These are phyloP conservation scores for Chenopodium formosanum DNA, from an alignment of 148 eudicot species.

Conservation along the genomic window DNA sequence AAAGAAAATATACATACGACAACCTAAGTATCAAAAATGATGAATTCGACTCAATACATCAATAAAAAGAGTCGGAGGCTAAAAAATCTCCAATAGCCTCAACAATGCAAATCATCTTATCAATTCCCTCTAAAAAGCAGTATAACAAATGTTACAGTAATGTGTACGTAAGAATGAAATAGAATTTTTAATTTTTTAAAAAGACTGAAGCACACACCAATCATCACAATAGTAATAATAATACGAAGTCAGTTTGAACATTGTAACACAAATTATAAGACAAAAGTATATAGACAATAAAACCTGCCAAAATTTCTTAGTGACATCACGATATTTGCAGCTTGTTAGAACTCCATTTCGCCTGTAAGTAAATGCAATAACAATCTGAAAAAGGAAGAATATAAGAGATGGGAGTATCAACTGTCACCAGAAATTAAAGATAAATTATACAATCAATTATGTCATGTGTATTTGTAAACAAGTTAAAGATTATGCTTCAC, in stretches of 20 bases:
- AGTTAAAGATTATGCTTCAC: too few relatives aligned
- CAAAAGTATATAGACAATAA: slow-evolving; percentile 5
- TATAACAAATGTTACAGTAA: neutral
- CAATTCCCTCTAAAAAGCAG: neutral
- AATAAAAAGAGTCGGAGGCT: neutral
- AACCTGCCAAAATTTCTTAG: slow-evolving; percentile 96
- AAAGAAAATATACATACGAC: neutral
- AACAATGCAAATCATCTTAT: neutral
- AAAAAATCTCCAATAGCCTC: neutral
- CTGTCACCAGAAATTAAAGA: neutral
- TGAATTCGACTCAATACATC: neutral
- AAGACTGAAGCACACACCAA: neutral
- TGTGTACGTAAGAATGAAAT: neutral
- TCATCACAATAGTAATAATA: slow-evolving; percentile 11
- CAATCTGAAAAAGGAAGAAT: slow-evolving; percentile 50
- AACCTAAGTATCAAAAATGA: neutral
- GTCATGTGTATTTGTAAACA: too few relatives aligned
- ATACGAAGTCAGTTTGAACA: neutral
- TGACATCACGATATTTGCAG: slow-evolving; percentile 78
- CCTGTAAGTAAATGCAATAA: slow-evolving; percentile 79
- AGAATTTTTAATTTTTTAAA: too few relatives aligned
- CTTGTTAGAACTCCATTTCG: slow-evolving; percentile 63
- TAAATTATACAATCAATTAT: neutral
- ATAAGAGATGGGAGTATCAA: slow-evolving; percentile 15
- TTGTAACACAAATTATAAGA: neutral